These are phyloP conservation scores for Stentor coeruleus DNA, from an alignment of 73 alveolate species.

Conservation along the genomic window DNA sequence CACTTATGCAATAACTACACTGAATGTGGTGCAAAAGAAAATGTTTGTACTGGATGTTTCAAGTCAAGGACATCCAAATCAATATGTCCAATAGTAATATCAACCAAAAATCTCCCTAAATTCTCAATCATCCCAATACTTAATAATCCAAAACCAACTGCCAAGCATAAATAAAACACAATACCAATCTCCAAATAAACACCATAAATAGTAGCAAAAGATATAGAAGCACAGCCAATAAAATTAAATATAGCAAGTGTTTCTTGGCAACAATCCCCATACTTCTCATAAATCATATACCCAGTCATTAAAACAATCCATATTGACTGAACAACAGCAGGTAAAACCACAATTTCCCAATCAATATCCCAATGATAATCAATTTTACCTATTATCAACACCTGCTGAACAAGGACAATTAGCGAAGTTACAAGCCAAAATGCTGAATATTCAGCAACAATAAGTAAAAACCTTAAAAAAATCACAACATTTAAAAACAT, in stretches of 20 bases:
- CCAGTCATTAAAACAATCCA: not conserved
- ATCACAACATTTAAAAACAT: not conserved
- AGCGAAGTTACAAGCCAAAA: constrained; percentile 12
- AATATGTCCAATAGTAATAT: constrained; percentile 18
- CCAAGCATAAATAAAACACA: not conserved
- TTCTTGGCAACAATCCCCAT: not conserved
- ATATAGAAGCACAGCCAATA: not conserved
- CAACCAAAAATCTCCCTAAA: constrained; percentile 11
- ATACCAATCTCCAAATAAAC: not conserved
- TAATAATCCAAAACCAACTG: not conserved
- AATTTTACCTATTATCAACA: not conserved
- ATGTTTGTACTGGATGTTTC: not conserved
- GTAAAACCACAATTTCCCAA: not conserved
- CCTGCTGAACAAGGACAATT: not conserved
- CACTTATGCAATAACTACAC: too few species aligned
- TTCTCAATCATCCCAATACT: not conserved
- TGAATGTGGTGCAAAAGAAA: not conserved
- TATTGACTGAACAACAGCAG: not conserved
- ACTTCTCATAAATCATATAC: not conserved
- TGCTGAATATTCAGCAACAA: not conserved
- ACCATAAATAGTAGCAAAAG: not conserved
- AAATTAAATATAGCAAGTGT: not conserved
- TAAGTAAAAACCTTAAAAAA: not conserved
- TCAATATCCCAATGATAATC: not conserved
- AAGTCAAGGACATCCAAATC: not conserved